phyloP scores from a whole-genome alignment of 2,329 filamentous ascomycete species.

The Pseudogymnoascus sp. region DNA sequence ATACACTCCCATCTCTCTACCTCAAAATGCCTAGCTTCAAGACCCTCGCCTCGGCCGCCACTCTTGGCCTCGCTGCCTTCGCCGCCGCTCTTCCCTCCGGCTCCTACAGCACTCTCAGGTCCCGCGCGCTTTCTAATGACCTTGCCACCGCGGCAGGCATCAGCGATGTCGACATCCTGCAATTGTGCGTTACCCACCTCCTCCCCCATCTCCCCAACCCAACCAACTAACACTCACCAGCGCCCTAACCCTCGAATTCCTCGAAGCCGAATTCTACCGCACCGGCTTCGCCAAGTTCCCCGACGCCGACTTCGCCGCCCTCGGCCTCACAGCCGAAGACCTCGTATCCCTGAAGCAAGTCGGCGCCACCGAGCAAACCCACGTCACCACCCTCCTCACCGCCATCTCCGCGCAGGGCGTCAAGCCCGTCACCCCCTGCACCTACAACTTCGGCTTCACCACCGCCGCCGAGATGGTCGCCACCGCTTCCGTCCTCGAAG shows the following conservation, averaged over 20 bases:
- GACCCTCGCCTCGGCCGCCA: conserved; percentile 22
- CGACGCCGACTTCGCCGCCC: conserved; percentile 52
- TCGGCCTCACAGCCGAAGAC: conserved; percentile 47
- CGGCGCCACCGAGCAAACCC: conserved; percentile 52
- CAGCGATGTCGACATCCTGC: conserved; percentile 42
- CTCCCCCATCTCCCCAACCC: neutral
- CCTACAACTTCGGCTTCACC: conserved; percentile 63
- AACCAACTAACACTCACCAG: conserved; percentile 29
- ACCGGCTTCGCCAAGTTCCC: conserved; percentile 61
- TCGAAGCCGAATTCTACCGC: conserved; percentile 65
- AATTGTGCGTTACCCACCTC: conserved; percentile 38
- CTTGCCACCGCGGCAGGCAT: conserved; percentile 31
- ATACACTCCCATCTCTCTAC: neutral
- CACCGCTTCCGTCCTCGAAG: conserved; percentile 62
- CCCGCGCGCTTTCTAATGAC: conserved; percentile 22
- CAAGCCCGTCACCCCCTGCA: conserved; percentile 58
- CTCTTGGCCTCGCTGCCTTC: conserved; percentile 20
- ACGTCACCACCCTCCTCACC: conserved; percentile 50
- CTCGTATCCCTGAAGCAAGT: conserved; percentile 53
- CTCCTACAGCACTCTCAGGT: conserved; percentile 21
- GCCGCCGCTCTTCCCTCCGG: conserved; percentile 23
- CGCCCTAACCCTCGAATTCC: conserved; percentile 65
- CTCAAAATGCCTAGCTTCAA: conserved; percentile 25
- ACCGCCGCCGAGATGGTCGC: conserved; percentile 58
- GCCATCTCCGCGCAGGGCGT: conserved; percentile 54